A percentile compares a stretch with the other conserved stretches of the same genome.
These are phyloP conservation scores for Tylopilus sp. DNA, from an alignment of 1,284 basidiomycete genomes.

Conservation along the genomic window DNA sequence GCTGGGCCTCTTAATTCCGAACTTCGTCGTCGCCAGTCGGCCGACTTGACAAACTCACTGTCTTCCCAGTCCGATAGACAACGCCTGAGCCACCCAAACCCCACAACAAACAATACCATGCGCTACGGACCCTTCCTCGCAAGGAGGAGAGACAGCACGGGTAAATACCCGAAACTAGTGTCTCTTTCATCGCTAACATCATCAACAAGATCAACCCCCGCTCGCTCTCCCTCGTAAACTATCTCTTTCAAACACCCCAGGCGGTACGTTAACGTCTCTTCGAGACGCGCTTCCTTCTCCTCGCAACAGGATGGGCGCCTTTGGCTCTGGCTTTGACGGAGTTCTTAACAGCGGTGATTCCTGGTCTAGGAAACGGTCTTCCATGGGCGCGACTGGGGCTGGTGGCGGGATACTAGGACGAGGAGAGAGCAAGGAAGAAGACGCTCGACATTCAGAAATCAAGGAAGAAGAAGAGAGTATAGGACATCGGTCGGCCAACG, in stretches of 20 bases:
- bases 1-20: constrained; percentile 74
- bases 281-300: constrained; percentile 65
- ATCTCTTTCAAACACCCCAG: constrained; percentile 62
- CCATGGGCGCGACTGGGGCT: constrained; percentile 47
- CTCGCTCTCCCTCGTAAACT: constrained; percentile 57
- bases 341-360: constrained; percentile 62
- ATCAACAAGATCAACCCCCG: constrained; percentile 44
- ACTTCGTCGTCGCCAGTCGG: constrained; percentile 74
- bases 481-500: constrained; percentile 16
- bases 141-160: constrained; percentile 65
- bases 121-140: constrained; percentile 57
- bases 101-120: constrained; percentile 54
- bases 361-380: constrained; percentile 61
- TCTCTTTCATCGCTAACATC: constrained; percentile 12
- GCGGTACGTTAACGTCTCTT: constrained; percentile 46
- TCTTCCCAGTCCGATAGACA: constrained; percentile 56
- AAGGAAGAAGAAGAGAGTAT: constrained; percentile 57
- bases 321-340: constrained; percentile 64
- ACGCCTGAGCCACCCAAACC: constrained; percentile 47
- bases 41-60: constrained; percentile 60
- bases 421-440: constrained; percentile 41
- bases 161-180: constrained; percentile 35
- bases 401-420: constrained; percentile 33
- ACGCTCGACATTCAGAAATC: constrained; percentile 44
- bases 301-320: constrained; percentile 54